Percentiles rank a stretch among this genome's conserved stretches.
Conservation (phyloP, 1,284 basidiomycete genomes). For the Trichosporon coremiiforme region DNA sequence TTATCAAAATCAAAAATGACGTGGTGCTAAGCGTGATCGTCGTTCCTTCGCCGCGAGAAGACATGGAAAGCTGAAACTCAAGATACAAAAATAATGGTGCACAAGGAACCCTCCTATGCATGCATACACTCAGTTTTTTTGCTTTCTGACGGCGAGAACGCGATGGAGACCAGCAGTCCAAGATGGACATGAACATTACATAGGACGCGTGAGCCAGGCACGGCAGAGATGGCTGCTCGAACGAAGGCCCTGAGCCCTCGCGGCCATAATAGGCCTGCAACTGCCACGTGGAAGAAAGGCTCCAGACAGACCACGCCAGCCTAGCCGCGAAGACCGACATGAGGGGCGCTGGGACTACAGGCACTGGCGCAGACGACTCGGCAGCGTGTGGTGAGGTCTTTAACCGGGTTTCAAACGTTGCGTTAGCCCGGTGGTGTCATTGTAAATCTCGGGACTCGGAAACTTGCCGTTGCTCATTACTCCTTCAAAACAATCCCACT, state of each 20-base stretch:
- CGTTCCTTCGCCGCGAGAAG: neutral
- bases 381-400: constrained; percentile 14
- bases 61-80: neutral
- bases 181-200: constrained; percentile 6
- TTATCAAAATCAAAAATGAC: constrained; percentile 23
- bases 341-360: too few relatives aligned
- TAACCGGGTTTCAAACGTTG: neutral
- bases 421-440: neutral
- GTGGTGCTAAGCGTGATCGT: neutral
- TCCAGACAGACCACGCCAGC: neutral
- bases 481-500: constrained; percentile 2
- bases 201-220: constrained; percentile 13
- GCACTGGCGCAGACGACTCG: constrained; percentile 13
- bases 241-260: neutral
- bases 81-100: neutral
- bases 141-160: too few relatives aligned
- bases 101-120: too few relatives aligned
- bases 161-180: neutral
- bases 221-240: constrained; percentile 11
- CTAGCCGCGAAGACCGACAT: neutral
- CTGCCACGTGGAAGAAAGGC: neutral
- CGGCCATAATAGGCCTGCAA: neutral
- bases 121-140: neutral
- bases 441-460: neutral
- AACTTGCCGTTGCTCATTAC: neutral